Conservation (phyloP, 2,329 filamentous ascomycete species). For the Parastagonospora avenae region DNA sequence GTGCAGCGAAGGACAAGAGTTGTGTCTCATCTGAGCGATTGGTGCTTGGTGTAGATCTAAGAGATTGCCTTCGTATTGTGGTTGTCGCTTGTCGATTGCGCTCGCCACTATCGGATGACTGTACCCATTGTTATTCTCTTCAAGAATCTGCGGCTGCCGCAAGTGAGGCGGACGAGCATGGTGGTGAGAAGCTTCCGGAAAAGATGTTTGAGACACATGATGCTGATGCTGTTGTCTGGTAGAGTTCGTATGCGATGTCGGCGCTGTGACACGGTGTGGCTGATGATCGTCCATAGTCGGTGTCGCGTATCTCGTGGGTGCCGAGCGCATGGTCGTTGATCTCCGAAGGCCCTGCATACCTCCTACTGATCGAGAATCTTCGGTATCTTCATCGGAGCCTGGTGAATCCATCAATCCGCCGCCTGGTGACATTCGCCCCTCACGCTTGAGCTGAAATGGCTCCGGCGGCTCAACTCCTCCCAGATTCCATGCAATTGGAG, state of each 20-base stretch:
- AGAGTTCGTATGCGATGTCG: slow-evolving; percentile 19
- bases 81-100: neutral
- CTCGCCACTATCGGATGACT: neutral
- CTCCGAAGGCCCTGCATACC: slow-evolving; percentile 14
- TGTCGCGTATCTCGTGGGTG: slow-evolving; percentile 24
- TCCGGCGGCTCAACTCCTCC: slow-evolving; percentile 13
- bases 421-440: slow-evolving; percentile 14
- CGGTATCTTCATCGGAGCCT: slow-evolving; percentile 1
- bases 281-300: slow-evolving; percentile 17
- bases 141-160: neutral
- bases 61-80: slow-evolving; percentile 1
- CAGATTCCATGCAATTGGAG: slow-evolving; percentile 39
- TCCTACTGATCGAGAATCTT: slow-evolving; percentile 24
- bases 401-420: slow-evolving; percentile 10
- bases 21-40: slow-evolving; percentile 14
- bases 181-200: slow-evolving; percentile 8
- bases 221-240: slow-evolving; percentile 7
- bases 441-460: slow-evolving; percentile 10
- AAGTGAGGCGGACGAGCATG: slow-evolving; percentile 7
- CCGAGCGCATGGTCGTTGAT: slow-evolving; percentile 18
- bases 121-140: neutral
- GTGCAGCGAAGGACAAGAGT: slow-evolving; percentile 27
- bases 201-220: slow-evolving; percentile 2
- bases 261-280: slow-evolving; percentile 30
- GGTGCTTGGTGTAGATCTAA: slow-evolving; percentile 2